phyloP scores from a whole-genome alignment of 2,329 filamentous ascomycete genomes.

The Emergomyces pasteurianus region DNA sequence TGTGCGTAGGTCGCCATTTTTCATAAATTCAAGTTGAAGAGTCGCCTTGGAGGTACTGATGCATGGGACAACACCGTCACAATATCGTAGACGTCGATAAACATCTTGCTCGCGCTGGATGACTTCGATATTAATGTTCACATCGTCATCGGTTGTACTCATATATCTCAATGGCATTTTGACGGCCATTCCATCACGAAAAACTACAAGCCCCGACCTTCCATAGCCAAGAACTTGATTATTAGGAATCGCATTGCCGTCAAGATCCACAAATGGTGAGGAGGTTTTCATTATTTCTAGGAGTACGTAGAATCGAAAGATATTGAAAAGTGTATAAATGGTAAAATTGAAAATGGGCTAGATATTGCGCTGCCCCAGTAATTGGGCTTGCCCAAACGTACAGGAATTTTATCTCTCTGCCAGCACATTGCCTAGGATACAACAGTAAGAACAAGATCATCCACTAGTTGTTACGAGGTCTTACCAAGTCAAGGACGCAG shows the following conservation, averaged over 20 bases:
- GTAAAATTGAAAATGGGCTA: too few relatives aligned
- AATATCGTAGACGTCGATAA: constrained; percentile 10
- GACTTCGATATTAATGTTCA: constrained; percentile 8
- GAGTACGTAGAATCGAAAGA: too few relatives aligned
- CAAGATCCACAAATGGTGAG: constrained; percentile 5
- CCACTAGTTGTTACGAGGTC: too few relatives aligned
- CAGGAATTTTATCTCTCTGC: too few relatives aligned
- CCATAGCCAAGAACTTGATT: constrained; percentile 11
- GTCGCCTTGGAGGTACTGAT: constrained; percentile 8
- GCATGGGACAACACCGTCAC: constrained; percentile 13
- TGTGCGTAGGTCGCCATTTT: constrained; percentile 11
- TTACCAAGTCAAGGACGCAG: too few relatives aligned
- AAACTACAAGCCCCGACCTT: constrained; percentile 5
- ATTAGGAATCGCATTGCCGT: constrained; percentile 9
- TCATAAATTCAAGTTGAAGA: constrained; percentile 15
- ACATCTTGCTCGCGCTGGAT: constrained; percentile 13
- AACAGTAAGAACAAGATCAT: too few relatives aligned
- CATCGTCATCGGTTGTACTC: constrained; percentile 9
- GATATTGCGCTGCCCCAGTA: too few relatives aligned
- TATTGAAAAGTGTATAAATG: too few relatives aligned
- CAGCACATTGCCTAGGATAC: too few relatives aligned
- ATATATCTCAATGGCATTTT: constrained; percentile 9
- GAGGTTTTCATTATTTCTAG: too few relatives aligned
- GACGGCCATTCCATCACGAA: constrained; percentile 7
- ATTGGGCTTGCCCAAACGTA: too few relatives aligned